A percentile compares a stretch with the other conserved stretches of the same genome.
These are phyloP conservation scores for Ceratocystis lukuohia DNA, from an alignment of 2,329 filamentous ascomycete species.

Conservation along the genomic window DNA sequence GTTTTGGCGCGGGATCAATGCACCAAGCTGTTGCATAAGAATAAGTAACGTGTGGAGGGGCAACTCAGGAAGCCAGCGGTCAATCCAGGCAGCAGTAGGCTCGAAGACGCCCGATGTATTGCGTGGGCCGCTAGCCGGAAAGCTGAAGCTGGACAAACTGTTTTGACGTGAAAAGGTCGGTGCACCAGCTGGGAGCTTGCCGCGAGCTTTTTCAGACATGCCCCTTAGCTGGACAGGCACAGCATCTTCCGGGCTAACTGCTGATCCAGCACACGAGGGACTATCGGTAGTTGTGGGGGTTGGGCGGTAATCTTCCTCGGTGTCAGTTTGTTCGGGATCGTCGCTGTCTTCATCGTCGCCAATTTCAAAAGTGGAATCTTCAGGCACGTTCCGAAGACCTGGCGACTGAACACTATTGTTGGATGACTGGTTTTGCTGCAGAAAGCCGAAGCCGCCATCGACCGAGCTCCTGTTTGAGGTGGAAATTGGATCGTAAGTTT, in stretches of 20 bases:
- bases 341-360: constrained; percentile 67
- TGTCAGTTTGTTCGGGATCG: constrained; percentile 39
- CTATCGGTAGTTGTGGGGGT: constrained; percentile 48
- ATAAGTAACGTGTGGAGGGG: constrained; percentile 77
- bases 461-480: constrained; percentile 42
- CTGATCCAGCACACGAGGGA: constrained; percentile 53
- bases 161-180: constrained; percentile 82
- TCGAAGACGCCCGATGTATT: constrained; percentile 46
- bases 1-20: constrained; percentile 41
- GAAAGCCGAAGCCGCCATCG: constrained; percentile 55
- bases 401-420: constrained; percentile 31
- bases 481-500: constrained; percentile 35
- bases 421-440: constrained; percentile 35
- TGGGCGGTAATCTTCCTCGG: constrained; percentile 30
- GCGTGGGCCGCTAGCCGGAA: constrained; percentile 22
- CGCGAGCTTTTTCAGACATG: constrained; percentile 94
- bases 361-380: constrained; percentile 74
- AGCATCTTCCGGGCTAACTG: constrained; percentile 56
- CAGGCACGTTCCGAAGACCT: constrained; percentile 51
- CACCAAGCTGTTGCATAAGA: constrained; percentile 53
- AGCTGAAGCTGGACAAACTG: constrained; percentile 61
- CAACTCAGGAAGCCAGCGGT: constrained; percentile 83
- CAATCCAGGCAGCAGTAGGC: constrained; percentile 74
- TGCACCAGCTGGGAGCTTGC: constrained; percentile 80
- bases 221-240: constrained; percentile 71